Conservation (phyloP, 139 green algal species). For the Tetraselmis striata region DNA sequence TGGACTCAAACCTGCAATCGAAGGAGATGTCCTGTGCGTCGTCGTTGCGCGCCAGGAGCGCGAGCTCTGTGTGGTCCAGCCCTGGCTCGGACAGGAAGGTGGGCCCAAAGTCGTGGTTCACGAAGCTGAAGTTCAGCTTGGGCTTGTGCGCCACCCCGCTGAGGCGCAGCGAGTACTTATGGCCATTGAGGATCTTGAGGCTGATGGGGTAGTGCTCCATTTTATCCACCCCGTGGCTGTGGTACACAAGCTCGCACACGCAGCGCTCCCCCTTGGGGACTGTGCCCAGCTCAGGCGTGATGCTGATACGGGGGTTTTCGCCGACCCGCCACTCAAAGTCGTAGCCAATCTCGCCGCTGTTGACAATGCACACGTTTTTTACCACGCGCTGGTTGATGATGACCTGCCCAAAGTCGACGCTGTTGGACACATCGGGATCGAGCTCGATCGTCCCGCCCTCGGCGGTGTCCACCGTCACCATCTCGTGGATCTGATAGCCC, state of each 20-base stretch:
- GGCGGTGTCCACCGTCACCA: constrained; percentile 49
- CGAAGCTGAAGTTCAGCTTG: constrained; percentile 57
- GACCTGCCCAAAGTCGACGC: constrained; percentile 69
- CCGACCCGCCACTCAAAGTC: constrained; percentile 65
- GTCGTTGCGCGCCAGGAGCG: constrained; percentile 52
- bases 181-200: constrained; percentile 42
- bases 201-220: constrained; percentile 42
- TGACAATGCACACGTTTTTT: constrained; percentile 48
- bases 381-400: constrained; percentile 63
- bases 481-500: constrained; percentile 59
- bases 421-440: constrained; percentile 36
- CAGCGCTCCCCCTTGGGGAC: constrained; percentile 53
- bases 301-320: constrained; percentile 37
- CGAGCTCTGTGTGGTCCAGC: constrained; percentile 31
- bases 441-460: constrained; percentile 42
- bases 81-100: constrained; percentile 47
- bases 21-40: constrained; percentile 55
- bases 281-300: constrained; percentile 48
- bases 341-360: constrained; percentile 53
- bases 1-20: constrained; percentile 44
- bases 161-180: constrained; percentile 52
- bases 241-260: constrained; percentile 56
- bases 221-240: constrained; percentile 43
- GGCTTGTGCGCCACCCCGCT: constrained; percentile 59
- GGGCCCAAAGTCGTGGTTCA: constrained; percentile 60